Evolutionary conservation across 805 yeast species (phyloP), one percentile per base, ranked within the genome.

Genomic region (Kluyveromyces dobzhanskii): DNA sequence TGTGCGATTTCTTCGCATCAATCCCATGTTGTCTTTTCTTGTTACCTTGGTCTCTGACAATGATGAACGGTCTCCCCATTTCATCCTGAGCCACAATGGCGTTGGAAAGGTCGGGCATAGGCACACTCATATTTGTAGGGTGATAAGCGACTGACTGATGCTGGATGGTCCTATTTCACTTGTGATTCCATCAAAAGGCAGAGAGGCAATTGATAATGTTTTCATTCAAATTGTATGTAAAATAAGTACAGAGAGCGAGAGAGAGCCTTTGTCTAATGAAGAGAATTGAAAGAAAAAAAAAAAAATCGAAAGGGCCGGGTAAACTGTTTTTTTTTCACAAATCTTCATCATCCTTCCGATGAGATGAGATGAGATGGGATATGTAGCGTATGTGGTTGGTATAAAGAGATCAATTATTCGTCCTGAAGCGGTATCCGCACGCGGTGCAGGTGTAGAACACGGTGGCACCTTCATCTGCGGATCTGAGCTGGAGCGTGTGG

Each of bases 381-480:
- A 21, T 21, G 24, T 21, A 21, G n/a, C 9, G 9, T 21, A 21
- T 21, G 24, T 6, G 24, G 13, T 13, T 26, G 24, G 24, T 9
- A 21, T 6, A 21, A 25, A 17, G 38, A 12, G 17, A 10, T 59
- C 53, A 90, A 61, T 92, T 92, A 62, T 92, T 90, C 27, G 96
- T 88, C 69, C 97, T 81, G 70, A 85, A 88, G 54, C 85, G 78
- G 72, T 90, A 86, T 31, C 88, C 87, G 73, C 99, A 92, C 30
- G 74, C 67, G 1, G 95, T 81, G 69, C 98, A 92, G 1, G 98
- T 90, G 66, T 92, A 94, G 60, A 92, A 92, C 26, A 92, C 97
- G 8, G 99, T 92, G 21, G 98, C 95, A 73, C 98, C 99, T 73
- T 92, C 99, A 72, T 92, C 99, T 1, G 98, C 99, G 39, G 95